Percentiles rank a stretch among this genome's conserved stretches.
Evolutionary conservation across 257 asterid species (phyloP).

Genomic region (Nicotiana sylvestris): DNA sequence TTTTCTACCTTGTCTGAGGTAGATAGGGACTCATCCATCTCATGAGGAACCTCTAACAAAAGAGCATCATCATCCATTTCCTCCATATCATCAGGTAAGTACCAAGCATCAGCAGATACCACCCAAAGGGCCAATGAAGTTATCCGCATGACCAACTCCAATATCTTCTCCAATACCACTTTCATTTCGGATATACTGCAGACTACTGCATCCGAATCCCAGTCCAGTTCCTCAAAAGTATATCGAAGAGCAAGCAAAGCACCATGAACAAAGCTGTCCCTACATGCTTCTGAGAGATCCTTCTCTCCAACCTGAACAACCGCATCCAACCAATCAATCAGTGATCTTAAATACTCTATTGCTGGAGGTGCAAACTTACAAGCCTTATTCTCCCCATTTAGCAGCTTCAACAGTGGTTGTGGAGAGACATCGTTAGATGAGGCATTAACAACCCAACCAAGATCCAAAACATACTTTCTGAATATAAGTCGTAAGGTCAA

Average conservation of each 20-base stretch:
- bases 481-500: conserved; percentile 79
- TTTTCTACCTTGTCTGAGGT: conserved; percentile 36
- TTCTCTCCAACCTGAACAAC: conserved; percentile 84
- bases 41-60: conserved; percentile 38
- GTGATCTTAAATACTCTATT: conserved; percentile 58
- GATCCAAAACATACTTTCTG: conserved; percentile 82
- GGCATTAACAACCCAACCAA: conserved; percentile 59
- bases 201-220: conserved; percentile 52
- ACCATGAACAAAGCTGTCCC: conserved; percentile 91
- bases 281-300: conserved; percentile 82
- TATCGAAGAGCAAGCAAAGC: conserved; percentile 84
- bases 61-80: conserved; percentile 61
- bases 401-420: conserved; percentile 26
- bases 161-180: conserved; percentile 56
- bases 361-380: conserved; percentile 40
- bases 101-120: conserved; percentile 89
- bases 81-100: conserved; percentile 79
- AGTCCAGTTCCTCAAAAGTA: conserved; percentile 91
- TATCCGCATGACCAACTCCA: conserved; percentile 78
- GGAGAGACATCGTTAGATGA: conserved; percentile 44
- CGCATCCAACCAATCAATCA: conserved; percentile 76
- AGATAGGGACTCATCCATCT: conserved; percentile 31
- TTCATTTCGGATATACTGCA: conserved; percentile 47
- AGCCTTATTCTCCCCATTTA: conserved; percentile 28
- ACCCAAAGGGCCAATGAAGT: conserved; percentile 95